Evolutionary conservation across 2,329 filamentous ascomycete genomes (phyloP), one percentile per base, ranked within the genome.

Genomic region (Fusarium sp.): DNA sequence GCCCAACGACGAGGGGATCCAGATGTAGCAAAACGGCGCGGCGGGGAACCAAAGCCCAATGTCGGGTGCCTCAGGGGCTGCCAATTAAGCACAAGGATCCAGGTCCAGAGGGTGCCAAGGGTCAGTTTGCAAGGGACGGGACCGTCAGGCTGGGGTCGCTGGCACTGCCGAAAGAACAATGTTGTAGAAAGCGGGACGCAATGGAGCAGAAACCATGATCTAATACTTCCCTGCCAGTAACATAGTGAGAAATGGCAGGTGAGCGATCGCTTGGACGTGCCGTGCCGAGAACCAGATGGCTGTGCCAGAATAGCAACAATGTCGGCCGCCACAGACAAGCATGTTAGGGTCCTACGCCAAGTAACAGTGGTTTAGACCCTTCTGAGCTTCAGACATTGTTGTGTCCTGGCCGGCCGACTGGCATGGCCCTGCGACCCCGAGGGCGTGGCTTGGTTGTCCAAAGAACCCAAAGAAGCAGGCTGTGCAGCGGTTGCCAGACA

Each of bases 21-120:
- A 57, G 52, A 72, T 43, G 56, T 62, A 65, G 37, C 36, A 50
- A 34, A 34, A 58, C 46, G 47, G 68, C 62, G 60, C 56, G 52
- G 61, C 68, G 60, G 65, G 61, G 65, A 59, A 57, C 52, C 36
- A 65, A 53, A 46, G 66, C 65, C 65, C 44, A 71, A 68, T 53
- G 36, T 40, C 55, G 44, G 55, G 43, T 41, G 30, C 44, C 58
- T 66, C 68, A 72, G 68, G 68, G 66, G 60, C 36, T 70, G 47
- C 12, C 53, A 50, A 66, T 57, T 60, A 66, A 60, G 68, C 44
- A 50, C 65, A 60, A 41, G 68, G 68, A 64, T 72, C 62, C 47
- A 41, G 55, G 51, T 56, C 58, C 52, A 63, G 54, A 54, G 61
- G 8, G 39, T 31, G 51, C 54, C 28, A 44, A 69, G 54, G 53